These are phyloP conservation scores for Aspergillus udagawae DNA, from an alignment of 2,329 filamentous ascomycete species.

Conservation along the genomic window DNA sequence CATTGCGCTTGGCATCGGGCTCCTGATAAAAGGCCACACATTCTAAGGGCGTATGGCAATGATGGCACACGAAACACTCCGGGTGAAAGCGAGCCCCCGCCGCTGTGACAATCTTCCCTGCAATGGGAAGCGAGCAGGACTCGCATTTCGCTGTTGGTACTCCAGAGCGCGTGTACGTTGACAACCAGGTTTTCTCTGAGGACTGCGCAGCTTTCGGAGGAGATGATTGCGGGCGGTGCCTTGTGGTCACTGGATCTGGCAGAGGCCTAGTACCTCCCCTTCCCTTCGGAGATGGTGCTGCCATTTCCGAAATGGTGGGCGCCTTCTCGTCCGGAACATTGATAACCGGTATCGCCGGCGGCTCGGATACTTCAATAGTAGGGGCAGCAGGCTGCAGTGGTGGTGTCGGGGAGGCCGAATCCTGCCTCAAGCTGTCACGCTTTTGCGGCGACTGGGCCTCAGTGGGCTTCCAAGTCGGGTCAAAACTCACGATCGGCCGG, in stretches of 20 bases:
- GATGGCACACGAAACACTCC: conserved; percentile 84
- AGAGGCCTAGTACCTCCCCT: conserved; percentile 9
- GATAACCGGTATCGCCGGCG: conserved; percentile 44
- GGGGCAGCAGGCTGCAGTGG: conserved; percentile 46
- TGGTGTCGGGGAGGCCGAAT: conserved; percentile 28
- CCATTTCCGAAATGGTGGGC: conserved; percentile 36
- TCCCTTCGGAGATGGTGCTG: conserved; percentile 11
- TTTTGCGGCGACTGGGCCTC: conserved; percentile 33
- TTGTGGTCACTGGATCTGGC: conserved; percentile 14
- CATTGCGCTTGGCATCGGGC: conserved; percentile 66
- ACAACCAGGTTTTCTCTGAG: conserved; percentile 33
- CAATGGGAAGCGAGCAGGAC: conserved; percentile 77
- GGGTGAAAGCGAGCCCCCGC: conserved; percentile 84
- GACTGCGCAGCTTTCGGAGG: conserved; percentile 35
- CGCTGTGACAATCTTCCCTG: conserved; percentile 84
- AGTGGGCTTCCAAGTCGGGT: conserved; percentile 70
- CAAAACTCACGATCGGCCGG: conserved; percentile 95
- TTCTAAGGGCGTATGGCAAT: conserved; percentile 83
- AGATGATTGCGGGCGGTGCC: conserved; percentile 21
- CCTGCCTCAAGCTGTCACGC: conserved; percentile 10
- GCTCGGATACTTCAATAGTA: conserved; percentile 34
- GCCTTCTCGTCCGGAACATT: conserved; percentile 46
- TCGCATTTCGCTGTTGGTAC: conserved; percentile 70
- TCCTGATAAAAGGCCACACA: conserved; percentile 96
- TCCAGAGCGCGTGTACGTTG: conserved; percentile 44